A percentile compares a stretch with the other conserved stretches of the same genome.
Evolutionary conservation across 1,284 basidiomycete species (phyloP).

Genomic region (Puccinia coronata): DNA sequence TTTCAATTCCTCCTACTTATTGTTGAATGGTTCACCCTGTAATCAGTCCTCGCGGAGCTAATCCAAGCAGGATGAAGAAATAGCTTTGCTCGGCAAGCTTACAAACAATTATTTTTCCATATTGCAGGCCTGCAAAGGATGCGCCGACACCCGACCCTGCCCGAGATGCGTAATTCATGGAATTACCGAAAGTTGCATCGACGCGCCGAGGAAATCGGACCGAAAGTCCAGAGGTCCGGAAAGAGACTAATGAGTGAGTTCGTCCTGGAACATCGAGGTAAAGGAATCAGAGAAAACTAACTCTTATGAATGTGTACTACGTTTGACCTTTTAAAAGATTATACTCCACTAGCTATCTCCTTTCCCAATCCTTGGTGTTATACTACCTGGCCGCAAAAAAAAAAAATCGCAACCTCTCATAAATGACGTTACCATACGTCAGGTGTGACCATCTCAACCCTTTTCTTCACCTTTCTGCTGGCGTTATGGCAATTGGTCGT

Average conservation of each 20-base stretch:
- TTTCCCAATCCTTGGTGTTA: too few species aligned
- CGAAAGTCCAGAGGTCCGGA: slow-evolving; percentile 9
- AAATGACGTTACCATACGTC: background rate
- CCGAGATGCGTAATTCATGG: slow-evolving; percentile 39
- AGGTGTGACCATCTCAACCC: background rate
- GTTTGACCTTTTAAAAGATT: too few species aligned
- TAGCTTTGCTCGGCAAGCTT: background rate
- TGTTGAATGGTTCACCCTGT: background rate
- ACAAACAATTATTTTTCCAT: background rate
- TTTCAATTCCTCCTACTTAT: background rate
- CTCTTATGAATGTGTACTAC: background rate
- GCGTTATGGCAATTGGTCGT: background rate
- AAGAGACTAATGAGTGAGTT: background rate
- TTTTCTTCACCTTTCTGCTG: background rate
- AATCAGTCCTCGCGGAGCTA: background rate
- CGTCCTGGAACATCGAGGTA: background rate
- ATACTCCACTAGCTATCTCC: too few species aligned
- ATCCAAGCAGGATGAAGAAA: background rate
- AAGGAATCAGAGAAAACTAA: background rate
- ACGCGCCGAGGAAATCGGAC: slow-evolving; percentile 41
- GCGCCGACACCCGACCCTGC: slow-evolving; percentile 40
- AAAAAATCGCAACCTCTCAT: background rate
- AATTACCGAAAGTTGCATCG: slow-evolving; percentile 13
- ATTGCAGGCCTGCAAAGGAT: slow-evolving; percentile 36
- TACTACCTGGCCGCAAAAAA: too few species aligned